Base-by-base conservation (phyloP, 305 asterid species). In the Rubia balearica region DNA sequence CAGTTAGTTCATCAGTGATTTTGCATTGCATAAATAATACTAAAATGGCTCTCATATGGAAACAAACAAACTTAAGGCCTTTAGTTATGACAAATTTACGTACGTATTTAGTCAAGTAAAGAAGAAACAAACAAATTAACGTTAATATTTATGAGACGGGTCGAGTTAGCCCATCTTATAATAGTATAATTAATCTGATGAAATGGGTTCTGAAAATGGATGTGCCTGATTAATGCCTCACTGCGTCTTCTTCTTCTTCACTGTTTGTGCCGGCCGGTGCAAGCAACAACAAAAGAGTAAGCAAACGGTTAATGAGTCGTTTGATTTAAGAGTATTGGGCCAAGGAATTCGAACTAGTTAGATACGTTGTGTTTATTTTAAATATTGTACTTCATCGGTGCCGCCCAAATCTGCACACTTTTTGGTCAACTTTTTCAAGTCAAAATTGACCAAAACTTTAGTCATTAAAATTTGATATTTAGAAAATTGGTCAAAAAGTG, bases 61-160 rank as follows among this genome's bases (percentile, higher is more conserved):
- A 51, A 16, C 59, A 51, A 51, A 51, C 59, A 51, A 51, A 51
- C 59, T 51, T 51, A n/a, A 51, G 59, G 59, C 59, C 59, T 51
- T 51, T 19, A 51, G 59, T 51, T 51, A 33, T 17, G 14, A 17
- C 13, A 51, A 16, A 51, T 17, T 6, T 17, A 17, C 59, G 59
- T 17, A 1, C 59, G 14, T 51, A 51, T 5, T n/a, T 6, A 17
- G 59, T 17, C 24, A 17, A 17, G 14, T 21, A 10, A 51, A 51
- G 59, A n/a, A 51, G 59, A 51, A 51, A 51, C 22, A 17, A 16
- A 51, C 59, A 51, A 51, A 51, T 51, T 51, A 51, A 51, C 59
- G 59, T 51, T 51, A 51, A n/a, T 51, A 51, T 6, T 51, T 51
- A 51, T 51, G 59, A 17, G 59, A 17, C 8, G n/a, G 10, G 38